A percentile compares a stretch with the other conserved stretches of the same genome.
phyloP scores from a whole-genome alignment of 164 flowering plant genomes.

The Berberis thunbergii region DNA sequence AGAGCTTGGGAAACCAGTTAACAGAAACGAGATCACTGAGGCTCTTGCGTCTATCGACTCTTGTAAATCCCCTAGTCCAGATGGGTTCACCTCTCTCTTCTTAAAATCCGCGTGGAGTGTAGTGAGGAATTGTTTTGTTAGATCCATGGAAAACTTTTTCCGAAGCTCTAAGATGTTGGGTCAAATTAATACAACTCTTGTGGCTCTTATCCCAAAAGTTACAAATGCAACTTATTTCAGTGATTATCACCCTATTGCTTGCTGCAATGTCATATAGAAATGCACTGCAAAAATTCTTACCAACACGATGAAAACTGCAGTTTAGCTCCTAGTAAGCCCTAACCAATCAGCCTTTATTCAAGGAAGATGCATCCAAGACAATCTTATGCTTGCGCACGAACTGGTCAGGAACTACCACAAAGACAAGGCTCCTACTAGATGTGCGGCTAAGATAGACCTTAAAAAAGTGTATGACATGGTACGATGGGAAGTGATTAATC shows the following conservation, averaged over 20 bases:
- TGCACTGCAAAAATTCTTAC: background rate
- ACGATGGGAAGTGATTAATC: background rate
- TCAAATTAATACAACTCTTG: background rate
- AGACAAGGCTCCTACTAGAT: background rate
- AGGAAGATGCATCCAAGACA: background rate
- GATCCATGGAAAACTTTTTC: background rate
- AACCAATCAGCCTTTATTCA: background rate
- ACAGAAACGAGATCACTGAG: background rate
- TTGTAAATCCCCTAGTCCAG: background rate
- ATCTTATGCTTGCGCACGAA: background rate
- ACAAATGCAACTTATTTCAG: background rate
- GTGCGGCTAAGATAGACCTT: background rate
- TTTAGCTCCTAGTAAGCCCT: background rate
- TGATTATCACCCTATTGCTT: background rate
- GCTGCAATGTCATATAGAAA: background rate
- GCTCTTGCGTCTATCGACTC: background rate
- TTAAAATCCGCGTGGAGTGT: background rate
- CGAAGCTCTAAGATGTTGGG: background rate
- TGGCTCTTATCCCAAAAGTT: background rate
- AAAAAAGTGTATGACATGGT: background rate
- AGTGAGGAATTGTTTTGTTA: background rate
- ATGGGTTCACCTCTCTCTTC: background rate
- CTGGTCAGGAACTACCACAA: background rate
- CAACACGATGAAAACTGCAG: background rate
- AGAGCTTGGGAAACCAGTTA: too few species aligned